phyloP scores from a whole-genome alignment of 2,329 filamentous ascomycete genomes.

The Stachybotrys chartarum region DNA sequence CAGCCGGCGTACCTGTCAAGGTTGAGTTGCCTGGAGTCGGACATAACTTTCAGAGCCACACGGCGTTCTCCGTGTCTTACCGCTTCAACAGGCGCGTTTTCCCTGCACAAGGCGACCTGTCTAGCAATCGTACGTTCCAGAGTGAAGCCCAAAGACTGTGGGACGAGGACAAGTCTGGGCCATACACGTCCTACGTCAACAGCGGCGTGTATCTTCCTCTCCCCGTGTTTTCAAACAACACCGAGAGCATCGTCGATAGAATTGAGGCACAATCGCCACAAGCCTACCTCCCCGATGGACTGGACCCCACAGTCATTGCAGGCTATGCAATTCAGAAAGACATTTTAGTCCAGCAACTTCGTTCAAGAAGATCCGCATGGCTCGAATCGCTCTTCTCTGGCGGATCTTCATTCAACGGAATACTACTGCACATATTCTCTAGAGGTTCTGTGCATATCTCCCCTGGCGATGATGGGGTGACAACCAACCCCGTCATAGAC shows the following conservation, averaged over 20 bases:
- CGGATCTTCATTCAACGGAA: neutral
- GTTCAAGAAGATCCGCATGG: neutral
- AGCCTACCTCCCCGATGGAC: neutral
- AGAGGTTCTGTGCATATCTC: neutral
- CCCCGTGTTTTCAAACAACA: neutral
- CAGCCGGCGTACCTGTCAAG: conserved; percentile 10
- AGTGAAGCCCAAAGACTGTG: neutral
- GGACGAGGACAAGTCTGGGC: neutral
- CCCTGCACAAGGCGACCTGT: neutral
- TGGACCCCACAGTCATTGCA: neutral
- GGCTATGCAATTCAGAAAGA: neutral
- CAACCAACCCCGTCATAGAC: neutral
- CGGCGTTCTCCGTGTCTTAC: neutral
- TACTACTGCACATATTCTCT: neutral
- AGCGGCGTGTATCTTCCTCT: neutral
- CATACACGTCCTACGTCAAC: neutral
- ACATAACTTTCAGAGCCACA: conserved; percentile 44
- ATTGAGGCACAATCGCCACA: neutral
- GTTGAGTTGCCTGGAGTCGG: conserved; percentile 14
- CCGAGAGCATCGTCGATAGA: neutral
- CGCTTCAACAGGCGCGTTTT: neutral
- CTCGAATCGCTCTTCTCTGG: neutral
- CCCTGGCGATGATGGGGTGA: neutral
- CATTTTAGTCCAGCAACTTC: neutral
- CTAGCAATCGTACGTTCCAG: neutral